These are phyloP conservation scores for Phallus indusiatus DNA, from an alignment of 768 basidiomycete genomes.

Conservation along the genomic window DNA sequence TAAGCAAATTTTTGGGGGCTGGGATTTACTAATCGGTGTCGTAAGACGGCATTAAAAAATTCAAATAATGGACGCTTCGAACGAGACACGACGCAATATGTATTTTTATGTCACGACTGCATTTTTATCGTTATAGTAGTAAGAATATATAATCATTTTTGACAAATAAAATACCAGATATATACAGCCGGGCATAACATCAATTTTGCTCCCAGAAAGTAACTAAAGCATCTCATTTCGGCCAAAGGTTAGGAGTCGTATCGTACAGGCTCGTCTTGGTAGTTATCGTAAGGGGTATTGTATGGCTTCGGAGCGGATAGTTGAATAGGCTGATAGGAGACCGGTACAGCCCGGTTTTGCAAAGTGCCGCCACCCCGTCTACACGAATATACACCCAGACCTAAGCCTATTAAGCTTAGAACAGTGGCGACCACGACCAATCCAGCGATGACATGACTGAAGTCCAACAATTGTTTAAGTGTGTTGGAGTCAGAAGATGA, in stretches of 20 bases:
- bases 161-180: neutral
- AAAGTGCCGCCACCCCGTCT: neutral
- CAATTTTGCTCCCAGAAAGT: neutral
- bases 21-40: conserved; percentile 83
- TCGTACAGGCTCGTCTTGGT: neutral
- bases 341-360: neutral
- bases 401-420: neutral
- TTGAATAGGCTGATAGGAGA: conserved; percentile 3
- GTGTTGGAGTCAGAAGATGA: neutral
- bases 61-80: neutral
- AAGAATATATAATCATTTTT: neutral
- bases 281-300: neutral
- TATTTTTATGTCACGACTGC: neutral
- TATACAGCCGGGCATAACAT: neutral
- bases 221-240: neutral
- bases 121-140: neutral
- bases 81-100: neutral
- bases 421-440: neutral
- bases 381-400: neutral
- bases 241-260: neutral
- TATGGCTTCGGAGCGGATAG: neutral
- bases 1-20: conserved; percentile 72
- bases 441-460: neutral
- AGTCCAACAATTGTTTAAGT: neutral
- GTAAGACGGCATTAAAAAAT: conserved; percentile 54